Evolutionary conservation across 768 basidiomycete species (phyloP).

Genomic region (Trametes cinnabarina): DNA sequence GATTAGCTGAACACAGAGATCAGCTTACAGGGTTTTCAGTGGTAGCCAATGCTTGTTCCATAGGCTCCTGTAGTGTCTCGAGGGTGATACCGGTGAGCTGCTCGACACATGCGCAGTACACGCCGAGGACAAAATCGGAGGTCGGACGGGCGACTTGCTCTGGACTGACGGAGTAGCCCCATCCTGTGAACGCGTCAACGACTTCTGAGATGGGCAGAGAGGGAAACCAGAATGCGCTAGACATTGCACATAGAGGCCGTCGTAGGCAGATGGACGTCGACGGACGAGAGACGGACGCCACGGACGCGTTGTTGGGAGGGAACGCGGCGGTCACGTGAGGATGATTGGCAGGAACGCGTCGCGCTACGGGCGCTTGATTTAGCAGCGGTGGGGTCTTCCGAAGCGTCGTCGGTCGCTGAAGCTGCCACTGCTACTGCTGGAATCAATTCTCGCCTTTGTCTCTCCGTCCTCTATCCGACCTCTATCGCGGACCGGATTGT

Average conservation of each 20-base stretch:
- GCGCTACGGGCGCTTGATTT: too few relatives aligned
- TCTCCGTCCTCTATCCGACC: background rate
- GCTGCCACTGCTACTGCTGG: background rate
- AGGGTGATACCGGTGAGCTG: slow-evolving; percentile 65
- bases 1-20: too few relatives aligned
- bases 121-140: slow-evolving; percentile 64
- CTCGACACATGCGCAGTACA: slow-evolving; percentile 70
- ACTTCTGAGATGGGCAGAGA: slow-evolving; percentile 65
- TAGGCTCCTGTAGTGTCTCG: slow-evolving; percentile 57
- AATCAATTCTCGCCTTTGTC: background rate
- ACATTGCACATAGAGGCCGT: slow-evolving; percentile 7
- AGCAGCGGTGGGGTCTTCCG: too few relatives aligned
- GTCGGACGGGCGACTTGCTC: slow-evolving; percentile 69
- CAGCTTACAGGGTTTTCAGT: slow-evolving; percentile 53
- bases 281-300: background rate
- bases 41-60: slow-evolving; percentile 50
- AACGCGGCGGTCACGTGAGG: slow-evolving; percentile 15
- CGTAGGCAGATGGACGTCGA: background rate
- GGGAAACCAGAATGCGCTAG: slow-evolving; percentile 55
- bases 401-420: too few relatives aligned
- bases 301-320: background rate
- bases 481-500: background rate
- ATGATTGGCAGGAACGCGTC: slow-evolving; percentile 10
- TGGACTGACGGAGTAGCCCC: slow-evolving; percentile 64
- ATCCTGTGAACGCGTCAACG: slow-evolving; percentile 58